phyloP scores from a whole-genome alignment of 192 early-diverging fungal species.

The Entophlyctis luteolus region DNA sequence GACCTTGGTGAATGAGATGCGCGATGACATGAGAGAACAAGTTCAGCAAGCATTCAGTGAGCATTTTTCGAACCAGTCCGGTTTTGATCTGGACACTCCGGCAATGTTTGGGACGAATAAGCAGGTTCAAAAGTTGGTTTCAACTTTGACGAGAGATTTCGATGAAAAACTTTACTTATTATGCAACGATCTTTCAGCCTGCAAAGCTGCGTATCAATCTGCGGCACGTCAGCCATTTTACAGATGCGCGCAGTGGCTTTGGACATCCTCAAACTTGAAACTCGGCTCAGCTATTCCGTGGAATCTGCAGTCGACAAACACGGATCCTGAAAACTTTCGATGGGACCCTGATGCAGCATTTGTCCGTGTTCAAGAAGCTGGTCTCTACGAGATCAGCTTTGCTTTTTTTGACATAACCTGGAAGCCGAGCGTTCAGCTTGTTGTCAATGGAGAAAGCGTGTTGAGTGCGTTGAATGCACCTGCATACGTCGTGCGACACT shows the following conservation, averaged over 20 bases:
- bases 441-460: slow-evolving; percentile 56
- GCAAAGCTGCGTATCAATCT: slow-evolving; percentile 34
- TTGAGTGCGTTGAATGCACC: slow-evolving; percentile 50
- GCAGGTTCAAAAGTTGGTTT: neutral
- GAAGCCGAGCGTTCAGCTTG: slow-evolving; percentile 45
- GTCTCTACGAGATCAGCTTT: slow-evolving; percentile 52
- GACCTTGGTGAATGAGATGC: neutral
- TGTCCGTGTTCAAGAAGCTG: slow-evolving; percentile 39
- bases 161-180: slow-evolving; percentile 53
- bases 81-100: neutral
- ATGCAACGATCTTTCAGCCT: slow-evolving; percentile 40
- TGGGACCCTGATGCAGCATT: slow-evolving; percentile 33
- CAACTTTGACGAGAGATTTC: slow-evolving; percentile 36
- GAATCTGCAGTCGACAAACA: slow-evolving; percentile 46
- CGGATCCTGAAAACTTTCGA: slow-evolving; percentile 48
- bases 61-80: neutral
- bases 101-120: neutral
- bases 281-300: slow-evolving; percentile 42
- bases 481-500: slow-evolving; percentile 47
- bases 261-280: slow-evolving; percentile 44
- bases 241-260: slow-evolving; percentile 47
- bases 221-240: slow-evolving; percentile 37
- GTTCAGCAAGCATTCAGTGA: neutral
- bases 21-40: neutral
- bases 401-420: slow-evolving; percentile 41